A percentile compares a stretch with the other conserved stretches of the same genome.
Conservation (phyloP, 2,329 filamentous ascomycete genomes). For the Clonostachys rosea region DNA sequence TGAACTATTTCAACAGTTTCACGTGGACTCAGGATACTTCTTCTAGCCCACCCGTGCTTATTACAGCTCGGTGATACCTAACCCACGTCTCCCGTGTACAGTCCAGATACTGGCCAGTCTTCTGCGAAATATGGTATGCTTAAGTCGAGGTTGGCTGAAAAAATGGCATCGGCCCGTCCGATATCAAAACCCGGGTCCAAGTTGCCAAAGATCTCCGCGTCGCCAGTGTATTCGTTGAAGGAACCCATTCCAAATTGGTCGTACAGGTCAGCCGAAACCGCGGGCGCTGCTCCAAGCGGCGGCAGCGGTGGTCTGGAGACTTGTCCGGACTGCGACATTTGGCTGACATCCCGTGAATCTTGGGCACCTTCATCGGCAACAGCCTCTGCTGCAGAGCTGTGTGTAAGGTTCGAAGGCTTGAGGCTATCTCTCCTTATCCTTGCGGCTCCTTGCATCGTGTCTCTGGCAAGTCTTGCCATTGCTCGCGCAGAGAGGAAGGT, state of each 20-base stretch:
- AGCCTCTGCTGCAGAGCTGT: neutral
- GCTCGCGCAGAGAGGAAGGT: constrained; percentile 12
- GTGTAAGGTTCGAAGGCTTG: neutral
- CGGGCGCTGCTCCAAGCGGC: neutral
- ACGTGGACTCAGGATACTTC: too few species aligned
- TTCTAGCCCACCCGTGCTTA: too few species aligned
- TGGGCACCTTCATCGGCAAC: neutral
- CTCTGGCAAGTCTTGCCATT: constrained; percentile 11
- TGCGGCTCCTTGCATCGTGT: constrained; percentile 11
- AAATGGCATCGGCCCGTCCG: constrained; percentile 11
- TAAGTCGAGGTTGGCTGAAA: constrained; percentile 7
- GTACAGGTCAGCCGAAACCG: constrained; percentile 1
- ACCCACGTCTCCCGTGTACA: neutral
- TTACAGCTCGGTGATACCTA: neutral
- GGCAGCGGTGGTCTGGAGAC: neutral
- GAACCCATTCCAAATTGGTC: constrained; percentile 4
- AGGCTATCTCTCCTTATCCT: constrained; percentile 7
- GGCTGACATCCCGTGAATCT: neutral
- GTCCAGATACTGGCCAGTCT: constrained; percentile 2
- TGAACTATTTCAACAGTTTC: too few species aligned
- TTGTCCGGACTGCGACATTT: neutral
- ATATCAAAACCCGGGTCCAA: constrained; percentile 13
- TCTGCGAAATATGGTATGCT: constrained; percentile 6
- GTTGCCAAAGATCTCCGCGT: constrained; percentile 10
- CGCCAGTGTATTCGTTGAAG: constrained; percentile 5